A percentile compares a stretch with the other conserved stretches of the same genome.
These are phyloP conservation scores for Chenopodium quinoa DNA, from an alignment of 148 eudicot species.

Conservation along the genomic window DNA sequence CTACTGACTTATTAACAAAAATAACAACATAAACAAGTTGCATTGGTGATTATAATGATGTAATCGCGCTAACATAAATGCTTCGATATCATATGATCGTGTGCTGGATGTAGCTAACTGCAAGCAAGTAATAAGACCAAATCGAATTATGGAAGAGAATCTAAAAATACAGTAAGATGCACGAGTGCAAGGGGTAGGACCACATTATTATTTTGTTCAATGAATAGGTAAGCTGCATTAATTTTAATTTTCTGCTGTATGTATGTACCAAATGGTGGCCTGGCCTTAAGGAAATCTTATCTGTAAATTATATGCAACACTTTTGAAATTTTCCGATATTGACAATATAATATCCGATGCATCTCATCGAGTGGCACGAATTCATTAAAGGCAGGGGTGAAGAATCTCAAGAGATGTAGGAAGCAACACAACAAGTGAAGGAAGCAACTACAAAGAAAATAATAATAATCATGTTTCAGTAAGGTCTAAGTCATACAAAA, in stretches of 20 bases:
- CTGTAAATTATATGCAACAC: not conserved
- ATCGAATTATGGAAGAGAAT: constrained; percentile 12
- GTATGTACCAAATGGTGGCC: not conserved
- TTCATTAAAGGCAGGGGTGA: not conserved
- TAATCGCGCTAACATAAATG: not conserved
- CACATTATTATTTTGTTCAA: constrained; percentile 20
- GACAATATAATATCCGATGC: not conserved
- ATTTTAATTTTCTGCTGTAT: not conserved
- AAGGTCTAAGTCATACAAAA: not conserved
- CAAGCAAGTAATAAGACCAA: constrained; percentile 28
- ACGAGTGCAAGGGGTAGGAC: constrained; percentile 35
- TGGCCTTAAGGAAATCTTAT: constrained; percentile 9
- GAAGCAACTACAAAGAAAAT: constrained; percentile 6
- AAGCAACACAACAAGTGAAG: not conserved
- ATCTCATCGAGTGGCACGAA: constrained; percentile 10
- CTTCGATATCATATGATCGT: constrained; percentile 16
- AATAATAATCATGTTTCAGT: not conserved
- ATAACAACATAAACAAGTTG: constrained; percentile 19
- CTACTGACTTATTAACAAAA: not conserved
- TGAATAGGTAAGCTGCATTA: not conserved
- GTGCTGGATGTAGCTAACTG: constrained; percentile 16
- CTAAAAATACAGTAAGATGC: constrained; percentile 33
- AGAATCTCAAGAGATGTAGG: constrained; percentile 11
- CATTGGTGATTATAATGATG: not conserved
- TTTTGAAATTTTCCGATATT: not conserved